Evolutionary conservation across 192 early-diverging fungal genomes (phyloP).

Genomic region (Backusella tuberculispora): DNA sequence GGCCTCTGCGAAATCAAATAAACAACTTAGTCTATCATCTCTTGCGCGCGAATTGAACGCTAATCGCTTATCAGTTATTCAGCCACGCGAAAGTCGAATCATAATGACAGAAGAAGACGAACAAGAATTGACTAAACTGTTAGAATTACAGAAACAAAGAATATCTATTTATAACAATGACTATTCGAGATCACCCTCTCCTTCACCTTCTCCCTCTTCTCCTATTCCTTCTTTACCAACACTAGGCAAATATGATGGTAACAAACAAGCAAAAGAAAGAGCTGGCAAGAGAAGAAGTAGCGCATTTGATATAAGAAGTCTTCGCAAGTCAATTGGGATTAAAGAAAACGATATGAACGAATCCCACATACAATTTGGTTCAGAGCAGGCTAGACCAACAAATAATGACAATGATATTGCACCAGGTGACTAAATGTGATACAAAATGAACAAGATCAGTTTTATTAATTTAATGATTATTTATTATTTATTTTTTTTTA

Average conservation of each 20-base stretch:
- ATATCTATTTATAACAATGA: background rate
- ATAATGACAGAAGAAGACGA: slow-evolving; percentile 33
- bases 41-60: slow-evolving; percentile 33
- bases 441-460: slow-evolving; percentile 3
- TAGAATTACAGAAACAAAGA: slow-evolving; percentile 19
- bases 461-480: slow-evolving; percentile 13
- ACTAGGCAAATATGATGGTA: background rate
- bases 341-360: background rate
- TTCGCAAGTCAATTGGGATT: background rate
- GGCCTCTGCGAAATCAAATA: background rate
- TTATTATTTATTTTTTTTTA: background rate
- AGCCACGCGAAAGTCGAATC: slow-evolving; percentile 23
- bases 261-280: background rate
- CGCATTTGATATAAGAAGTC: background rate
- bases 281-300: background rate
- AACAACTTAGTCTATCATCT: slow-evolving; percentile 26
- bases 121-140: slow-evolving; percentile 20
- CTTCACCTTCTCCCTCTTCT: background rate
- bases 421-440: background rate
- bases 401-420: background rate
- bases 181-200: no score
- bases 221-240: slow-evolving; percentile 6
- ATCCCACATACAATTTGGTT: background rate
- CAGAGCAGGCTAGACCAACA: slow-evolving; percentile 6
- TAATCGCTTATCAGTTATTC: slow-evolving; percentile 31